Base-by-base conservation (phyloP, 306 rosid species). In the Notholithocarpus densiflorus region DNA sequence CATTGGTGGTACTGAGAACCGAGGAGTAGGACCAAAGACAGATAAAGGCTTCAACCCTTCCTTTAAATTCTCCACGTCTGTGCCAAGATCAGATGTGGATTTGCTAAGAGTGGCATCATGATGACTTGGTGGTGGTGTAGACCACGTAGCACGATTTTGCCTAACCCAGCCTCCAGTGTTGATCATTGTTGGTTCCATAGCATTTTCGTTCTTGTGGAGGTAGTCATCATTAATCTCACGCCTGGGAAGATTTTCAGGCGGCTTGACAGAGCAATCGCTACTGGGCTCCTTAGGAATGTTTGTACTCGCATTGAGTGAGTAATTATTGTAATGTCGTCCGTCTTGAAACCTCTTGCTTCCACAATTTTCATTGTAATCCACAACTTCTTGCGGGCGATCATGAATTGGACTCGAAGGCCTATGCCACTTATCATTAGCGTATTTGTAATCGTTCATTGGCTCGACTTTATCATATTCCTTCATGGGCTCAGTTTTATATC, bases 31-130 rank as follows among this genome's bases (percentile, higher is more conserved):
- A 1, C 69, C 45, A 45, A 11, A 68, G 45, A 66, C 13, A 1
- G 52, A 40, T 8, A 60, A 75, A 2, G 71, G 53, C 75, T 51
- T 82, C 10, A 74, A 75, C 23, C 75, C 77, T 79, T 90, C 84
- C 59, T 48, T 80, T 69, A 80, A 48, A 70, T 18, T 73, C 54
- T 70, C 81, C 79, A 82, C 55, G 21, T 74, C 84, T 68, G 52
- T 86, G 19, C 53, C 82, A 56, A 79, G 81, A 43, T 92, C 87
- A 72, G 64, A 66, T 31, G 77, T 88, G 17, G 97, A 82, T 65
- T 31, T 27, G 40, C 84, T 82, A 19, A 92, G 78, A 4, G 19
- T 83, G 19, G 70, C 72, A 70, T 84, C 89, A 18, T 55, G 82
- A 76, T 73, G 53, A 45, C 45, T 37, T 37, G 53, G 13, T 1